phyloP scores from a whole-genome alignment of 2,329 filamentous ascomycete species.

The Aspergillus tanneri region DNA sequence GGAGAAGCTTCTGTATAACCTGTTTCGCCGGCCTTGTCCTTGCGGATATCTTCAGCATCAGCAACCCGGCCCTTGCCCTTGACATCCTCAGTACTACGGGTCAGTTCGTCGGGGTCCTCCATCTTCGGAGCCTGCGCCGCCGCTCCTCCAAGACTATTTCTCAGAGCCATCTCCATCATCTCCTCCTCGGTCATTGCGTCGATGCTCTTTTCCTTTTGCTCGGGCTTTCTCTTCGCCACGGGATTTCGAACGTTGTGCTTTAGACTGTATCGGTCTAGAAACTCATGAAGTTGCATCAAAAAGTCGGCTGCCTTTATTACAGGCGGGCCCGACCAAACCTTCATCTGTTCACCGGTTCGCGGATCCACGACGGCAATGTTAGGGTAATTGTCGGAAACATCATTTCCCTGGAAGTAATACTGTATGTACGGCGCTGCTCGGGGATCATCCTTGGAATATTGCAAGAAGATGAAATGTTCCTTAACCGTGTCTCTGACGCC shows the following conservation, averaged over 20 bases:
- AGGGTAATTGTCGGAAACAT: constrained; percentile 86
- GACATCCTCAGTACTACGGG: constrained; percentile 59
- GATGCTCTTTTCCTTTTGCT: constrained; percentile 70
- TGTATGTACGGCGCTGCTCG: constrained; percentile 77
- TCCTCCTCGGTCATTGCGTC: constrained; percentile 94
- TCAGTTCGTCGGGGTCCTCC: constrained; percentile 84
- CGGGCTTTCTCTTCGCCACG: constrained; percentile 73
- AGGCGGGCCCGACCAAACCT: constrained; percentile 85
- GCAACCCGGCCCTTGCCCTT: constrained; percentile 52
- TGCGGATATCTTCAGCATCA: constrained; percentile 35
- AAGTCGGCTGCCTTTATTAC: constrained; percentile 77
- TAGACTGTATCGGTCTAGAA: constrained; percentile 94
- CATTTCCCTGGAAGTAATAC: constrained; percentile 81
- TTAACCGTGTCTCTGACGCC: constrained; percentile 74
- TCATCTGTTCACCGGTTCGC: constrained; percentile 93
- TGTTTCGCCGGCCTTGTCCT: constrained; percentile 39
- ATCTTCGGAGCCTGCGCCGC: constrained; percentile 52
- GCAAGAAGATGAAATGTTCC: constrained; percentile 94
- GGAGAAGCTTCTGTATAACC: constrained; percentile 39
- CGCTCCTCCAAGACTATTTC: constrained; percentile 72
- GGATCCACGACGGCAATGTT: constrained; percentile 96
- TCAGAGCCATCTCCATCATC: constrained; percentile 90
- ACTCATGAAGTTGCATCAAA: constrained; percentile 87
- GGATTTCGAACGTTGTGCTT: constrained; percentile 88
- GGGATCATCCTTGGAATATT: constrained; percentile 84